These are phyloP conservation scores for Erodium chrysanthum DNA, from an alignment of 441 rosid species.

Conservation along the genomic window DNA sequence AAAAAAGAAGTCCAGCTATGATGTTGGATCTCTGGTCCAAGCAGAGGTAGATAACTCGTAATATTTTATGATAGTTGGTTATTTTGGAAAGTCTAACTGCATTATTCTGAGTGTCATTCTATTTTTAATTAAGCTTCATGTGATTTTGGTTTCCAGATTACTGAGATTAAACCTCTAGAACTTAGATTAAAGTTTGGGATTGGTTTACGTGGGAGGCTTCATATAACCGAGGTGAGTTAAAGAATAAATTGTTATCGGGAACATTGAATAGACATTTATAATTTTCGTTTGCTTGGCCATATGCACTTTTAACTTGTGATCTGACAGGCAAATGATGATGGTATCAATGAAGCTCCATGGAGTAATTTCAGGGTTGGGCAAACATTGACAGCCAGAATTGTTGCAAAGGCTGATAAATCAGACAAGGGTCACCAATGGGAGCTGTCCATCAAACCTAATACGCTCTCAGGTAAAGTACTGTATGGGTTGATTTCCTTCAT, in stretches of 20 bases:
- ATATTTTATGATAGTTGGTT: slow-evolving; percentile 12
- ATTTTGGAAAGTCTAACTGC: not conserved
- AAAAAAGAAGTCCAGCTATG: slow-evolving; percentile 57
- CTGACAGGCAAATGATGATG: slow-evolving; percentile 49
- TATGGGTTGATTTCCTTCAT: not conserved
- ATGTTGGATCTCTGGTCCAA: slow-evolving; percentile 72
- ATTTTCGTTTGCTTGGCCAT: slow-evolving; percentile 8
- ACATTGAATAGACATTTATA: slow-evolving; percentile 8
- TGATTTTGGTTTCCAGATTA: slow-evolving; percentile 44
- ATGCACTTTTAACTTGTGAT: slow-evolving; percentile 18
- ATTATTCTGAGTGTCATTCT: not conserved
- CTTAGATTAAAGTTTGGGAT: slow-evolving; percentile 74
- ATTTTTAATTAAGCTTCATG: not conserved
- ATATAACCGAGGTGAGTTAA: slow-evolving; percentile 72
- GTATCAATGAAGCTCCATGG: slow-evolving; percentile 50
- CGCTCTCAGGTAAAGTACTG: slow-evolving; percentile 47
- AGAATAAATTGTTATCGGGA: slow-evolving; percentile 7
- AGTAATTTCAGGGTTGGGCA: slow-evolving; percentile 66
- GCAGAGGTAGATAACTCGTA: slow-evolving; percentile 55
- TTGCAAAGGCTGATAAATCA: slow-evolving; percentile 45
- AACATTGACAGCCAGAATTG: slow-evolving; percentile 61
- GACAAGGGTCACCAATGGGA: slow-evolving; percentile 62
- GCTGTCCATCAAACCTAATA: slow-evolving; percentile 63
- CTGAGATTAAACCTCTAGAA: slow-evolving; percentile 78
- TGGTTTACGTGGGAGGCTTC: slow-evolving; percentile 72